A percentile compares a stretch with the other conserved stretches of the same genome.
These are phyloP conservation scores for Xylariomycetidae sp. DNA, from an alignment of 2,329 filamentous ascomycete genomes.

Conservation along the genomic window DNA sequence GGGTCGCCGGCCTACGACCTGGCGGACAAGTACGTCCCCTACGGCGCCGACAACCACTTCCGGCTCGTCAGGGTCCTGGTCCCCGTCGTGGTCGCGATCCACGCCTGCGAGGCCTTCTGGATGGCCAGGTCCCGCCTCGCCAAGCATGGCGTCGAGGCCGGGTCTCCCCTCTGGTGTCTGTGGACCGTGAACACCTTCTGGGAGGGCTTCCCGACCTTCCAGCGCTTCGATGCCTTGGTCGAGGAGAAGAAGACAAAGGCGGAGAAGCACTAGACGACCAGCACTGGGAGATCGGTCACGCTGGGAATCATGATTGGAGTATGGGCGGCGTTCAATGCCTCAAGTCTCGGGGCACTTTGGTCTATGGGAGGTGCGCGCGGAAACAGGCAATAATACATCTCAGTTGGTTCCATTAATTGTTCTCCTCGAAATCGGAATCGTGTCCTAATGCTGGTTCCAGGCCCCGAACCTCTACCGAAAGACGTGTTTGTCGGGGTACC, in stretches of 20 bases:
- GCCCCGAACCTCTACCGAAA: too few species aligned
- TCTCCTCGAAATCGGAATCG: too few species aligned
- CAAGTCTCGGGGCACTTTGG: too few species aligned
- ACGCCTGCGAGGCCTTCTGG: constrained; percentile 55
- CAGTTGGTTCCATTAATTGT: too few species aligned
- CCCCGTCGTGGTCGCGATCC: constrained; percentile 54
- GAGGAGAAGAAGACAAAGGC: constrained; percentile 35
- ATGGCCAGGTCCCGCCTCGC: constrained; percentile 42
- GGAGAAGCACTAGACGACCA: too few species aligned
- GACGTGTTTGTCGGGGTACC: too few species aligned
- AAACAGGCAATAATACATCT: too few species aligned
- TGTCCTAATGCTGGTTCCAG: too few species aligned
- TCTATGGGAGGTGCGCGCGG: too few species aligned
- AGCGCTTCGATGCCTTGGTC: constrained; percentile 45
- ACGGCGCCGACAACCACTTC: constrained; percentile 52
- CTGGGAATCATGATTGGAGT: too few species aligned
- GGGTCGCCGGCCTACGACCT: constrained; percentile 44
- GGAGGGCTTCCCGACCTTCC: constrained; percentile 47
- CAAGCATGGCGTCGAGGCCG: constrained; percentile 41
- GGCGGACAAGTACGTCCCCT: constrained; percentile 46
- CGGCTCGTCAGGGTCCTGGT: constrained; percentile 55
- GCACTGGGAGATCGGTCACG: too few species aligned
- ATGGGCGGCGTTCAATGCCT: too few species aligned
- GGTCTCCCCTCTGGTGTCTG: constrained; percentile 43
- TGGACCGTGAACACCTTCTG: constrained; percentile 50